Evolutionary conservation across 148 eudicot species (phyloP).

Genomic region (Persicaria maculosa): DNA sequence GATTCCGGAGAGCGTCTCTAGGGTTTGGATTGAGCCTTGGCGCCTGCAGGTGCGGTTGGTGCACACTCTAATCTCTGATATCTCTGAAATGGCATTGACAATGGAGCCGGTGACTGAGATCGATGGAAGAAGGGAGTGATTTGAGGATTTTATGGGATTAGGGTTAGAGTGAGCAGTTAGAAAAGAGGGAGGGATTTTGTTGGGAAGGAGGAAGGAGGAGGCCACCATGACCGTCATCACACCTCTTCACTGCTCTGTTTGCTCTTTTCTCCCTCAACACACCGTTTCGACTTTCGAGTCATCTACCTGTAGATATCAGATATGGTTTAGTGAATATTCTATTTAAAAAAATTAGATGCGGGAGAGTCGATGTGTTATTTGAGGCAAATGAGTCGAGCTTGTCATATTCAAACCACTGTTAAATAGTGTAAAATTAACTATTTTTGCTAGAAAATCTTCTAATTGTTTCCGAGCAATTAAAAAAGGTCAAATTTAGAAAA

Average conservation of each 20-base stretch:
- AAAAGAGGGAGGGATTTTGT: neutral
- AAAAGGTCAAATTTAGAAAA: no score
- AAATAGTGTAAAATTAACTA: no score
- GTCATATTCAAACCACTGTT: no score
- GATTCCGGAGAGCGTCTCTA: slow-evolving; percentile 49
- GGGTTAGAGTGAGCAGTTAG: neutral
- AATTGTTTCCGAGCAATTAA: no score
- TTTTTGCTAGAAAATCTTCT: no score
- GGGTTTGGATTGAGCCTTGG: slow-evolving; percentile 52
- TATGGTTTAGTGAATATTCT: no score
- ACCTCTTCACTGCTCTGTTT: neutral
- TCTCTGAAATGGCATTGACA: slow-evolving; percentile 5
- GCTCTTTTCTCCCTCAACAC: neutral
- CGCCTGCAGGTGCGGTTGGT: slow-evolving; percentile 46
- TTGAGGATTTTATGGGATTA: neutral
- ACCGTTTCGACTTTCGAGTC: no score
- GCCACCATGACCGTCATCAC: neutral
- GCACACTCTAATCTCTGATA: slow-evolving; percentile 60
- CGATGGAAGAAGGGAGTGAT: neutral
- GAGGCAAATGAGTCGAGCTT: no score
- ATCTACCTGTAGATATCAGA: no score
- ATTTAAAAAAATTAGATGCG: no score
- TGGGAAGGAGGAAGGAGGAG: neutral
- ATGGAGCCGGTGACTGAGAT: neutral
- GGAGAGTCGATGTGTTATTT: no score